These are phyloP conservation scores for Tripterygium wilfordii DNA, from an alignment of 177 flowering plant species.

Conservation along the genomic window DNA sequence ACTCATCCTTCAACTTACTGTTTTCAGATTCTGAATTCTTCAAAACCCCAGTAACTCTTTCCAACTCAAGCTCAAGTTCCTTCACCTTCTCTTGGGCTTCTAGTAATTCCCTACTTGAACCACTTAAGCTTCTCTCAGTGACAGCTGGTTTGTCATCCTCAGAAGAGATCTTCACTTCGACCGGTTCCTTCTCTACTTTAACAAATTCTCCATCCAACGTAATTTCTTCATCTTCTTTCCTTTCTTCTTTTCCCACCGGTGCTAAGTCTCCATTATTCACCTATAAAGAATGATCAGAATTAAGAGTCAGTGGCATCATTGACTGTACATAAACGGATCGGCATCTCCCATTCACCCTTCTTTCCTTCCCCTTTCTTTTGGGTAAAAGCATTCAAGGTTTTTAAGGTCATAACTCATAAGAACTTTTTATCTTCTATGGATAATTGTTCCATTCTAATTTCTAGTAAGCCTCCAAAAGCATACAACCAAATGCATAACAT, in stretches of 20 bases:
- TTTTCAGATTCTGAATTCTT: slow-evolving; percentile 64
- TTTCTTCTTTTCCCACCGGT: slow-evolving; percentile 21
- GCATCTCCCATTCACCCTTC: too few species aligned
- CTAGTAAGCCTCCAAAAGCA: too few species aligned
- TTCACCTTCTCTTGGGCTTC: slow-evolving; percentile 63
- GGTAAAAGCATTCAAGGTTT: too few species aligned
- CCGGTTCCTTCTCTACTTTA: slow-evolving; percentile 77
- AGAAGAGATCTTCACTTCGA: slow-evolving; percentile 36
- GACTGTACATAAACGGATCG: too few species aligned
- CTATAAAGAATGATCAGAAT: slow-evolving; percentile 11
- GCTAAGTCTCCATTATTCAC: slow-evolving; percentile 25
- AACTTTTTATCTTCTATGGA: too few species aligned
- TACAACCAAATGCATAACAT: too few species aligned
- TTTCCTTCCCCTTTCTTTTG: too few species aligned
- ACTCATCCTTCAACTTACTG: slow-evolving; percentile 40
- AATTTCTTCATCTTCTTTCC: slow-evolving; percentile 69
- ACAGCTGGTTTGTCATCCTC: slow-evolving; percentile 25
- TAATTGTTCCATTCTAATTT: too few species aligned
- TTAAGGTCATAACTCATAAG: too few species aligned
- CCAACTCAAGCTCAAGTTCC: slow-evolving; percentile 70
- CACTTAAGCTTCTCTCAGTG: slow-evolving; percentile 28
- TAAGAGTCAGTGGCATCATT: too few species aligned
- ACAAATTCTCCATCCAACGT: slow-evolving; percentile 78
- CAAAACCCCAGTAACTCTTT: slow-evolving; percentile 40
- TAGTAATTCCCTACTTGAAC: slow-evolving; percentile 38